Evolutionary conservation across 2,329 filamentous ascomycete genomes (phyloP), one percentile per base, ranked within the genome.

Genomic region (Talaromyces sp.): DNA sequence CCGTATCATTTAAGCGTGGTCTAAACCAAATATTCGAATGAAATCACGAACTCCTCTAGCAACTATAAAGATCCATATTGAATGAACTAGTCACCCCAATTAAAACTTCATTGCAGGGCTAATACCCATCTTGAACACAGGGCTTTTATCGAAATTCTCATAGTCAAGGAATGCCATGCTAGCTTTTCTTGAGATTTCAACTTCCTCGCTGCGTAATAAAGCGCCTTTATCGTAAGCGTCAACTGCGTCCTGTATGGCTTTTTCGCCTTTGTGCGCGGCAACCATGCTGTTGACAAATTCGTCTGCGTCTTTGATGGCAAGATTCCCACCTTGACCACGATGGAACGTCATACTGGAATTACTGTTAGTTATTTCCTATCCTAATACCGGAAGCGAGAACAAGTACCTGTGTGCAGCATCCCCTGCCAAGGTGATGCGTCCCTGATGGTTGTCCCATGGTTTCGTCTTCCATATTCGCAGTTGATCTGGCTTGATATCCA

Each of bases 401-500:
- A 5, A 10, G 19, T 25, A 61, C 59, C 54, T 54, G 30, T 61
- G 54, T 17, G 59, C 55, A 36, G 59, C 47, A 47, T 61, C 59
- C n/a, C 59, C 59, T n/a, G 30, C 33, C 27, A 61, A 47, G 11
- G 59, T 57, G 19, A 61, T 44, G n/a, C 54, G 33, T 22, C 47
- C 47, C 25, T 32, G 54, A 30, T 49, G 59, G 42, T 61, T 61
- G 19, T 54, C n/a, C 59, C 59, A 61, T 17, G 44, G 33, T 36
- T 57, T 61, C 4, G 59, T 57, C 27, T 57, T 55, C 54, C 59
- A 61, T 25, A 61, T 61, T 13, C 59, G 55, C 19, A 61, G 32
- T 13, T 61, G 22, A 44, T 61, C 55, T 3, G 51, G 54, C 52
- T 51, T 61, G 17, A 61, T 61, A 1, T 42, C 36, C 15, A 51